phyloP scores from a whole-genome alignment of 1,284 basidiomycete genomes.

The Heterobasidion occidentale region DNA sequence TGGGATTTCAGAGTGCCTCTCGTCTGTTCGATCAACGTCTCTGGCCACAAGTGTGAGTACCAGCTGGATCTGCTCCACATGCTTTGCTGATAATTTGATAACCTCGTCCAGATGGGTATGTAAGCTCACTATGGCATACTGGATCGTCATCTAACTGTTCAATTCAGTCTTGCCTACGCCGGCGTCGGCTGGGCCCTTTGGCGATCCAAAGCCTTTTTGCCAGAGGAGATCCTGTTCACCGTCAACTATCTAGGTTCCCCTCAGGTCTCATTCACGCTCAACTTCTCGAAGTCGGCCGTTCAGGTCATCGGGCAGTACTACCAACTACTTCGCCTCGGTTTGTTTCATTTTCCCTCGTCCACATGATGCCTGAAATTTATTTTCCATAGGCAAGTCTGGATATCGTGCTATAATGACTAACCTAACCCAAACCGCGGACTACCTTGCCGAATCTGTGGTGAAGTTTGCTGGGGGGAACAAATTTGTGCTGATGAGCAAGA shows the following conservation, averaged over 20 bases:
- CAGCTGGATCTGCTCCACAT: not conserved
- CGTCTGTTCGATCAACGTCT: slow-evolving; percentile 62
- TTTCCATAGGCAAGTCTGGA: not conserved
- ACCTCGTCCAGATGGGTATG: not conserved
- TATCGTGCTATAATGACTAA: not conserved
- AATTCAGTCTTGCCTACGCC: slow-evolving; percentile 52
- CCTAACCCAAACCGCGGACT: not conserved
- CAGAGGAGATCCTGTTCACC: slow-evolving; percentile 65
- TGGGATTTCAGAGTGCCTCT: slow-evolving; percentile 64
- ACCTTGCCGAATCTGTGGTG: not conserved
- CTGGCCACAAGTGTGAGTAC: slow-evolving; percentile 42
- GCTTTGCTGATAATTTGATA: not conserved
- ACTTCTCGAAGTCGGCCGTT: slow-evolving; percentile 61
- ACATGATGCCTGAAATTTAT: not conserved
- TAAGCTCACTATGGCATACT: not conserved
- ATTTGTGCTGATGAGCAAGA: not conserved
- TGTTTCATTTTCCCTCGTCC: not conserved
- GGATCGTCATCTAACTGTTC: not conserved
- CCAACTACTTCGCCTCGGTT: not conserved
- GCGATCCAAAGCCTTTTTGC: slow-evolving; percentile 45
- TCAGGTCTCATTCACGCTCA: slow-evolving; percentile 52
- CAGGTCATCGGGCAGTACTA: slow-evolving; percentile 50
- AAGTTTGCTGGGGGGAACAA: not conserved
- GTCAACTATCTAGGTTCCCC: slow-evolving; percentile 47
- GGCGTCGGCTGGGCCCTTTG: slow-evolving; percentile 67